Conservation (phyloP, 2,329 filamentous ascomycete genomes). For the Sclerotinia trifoliorum region DNA sequence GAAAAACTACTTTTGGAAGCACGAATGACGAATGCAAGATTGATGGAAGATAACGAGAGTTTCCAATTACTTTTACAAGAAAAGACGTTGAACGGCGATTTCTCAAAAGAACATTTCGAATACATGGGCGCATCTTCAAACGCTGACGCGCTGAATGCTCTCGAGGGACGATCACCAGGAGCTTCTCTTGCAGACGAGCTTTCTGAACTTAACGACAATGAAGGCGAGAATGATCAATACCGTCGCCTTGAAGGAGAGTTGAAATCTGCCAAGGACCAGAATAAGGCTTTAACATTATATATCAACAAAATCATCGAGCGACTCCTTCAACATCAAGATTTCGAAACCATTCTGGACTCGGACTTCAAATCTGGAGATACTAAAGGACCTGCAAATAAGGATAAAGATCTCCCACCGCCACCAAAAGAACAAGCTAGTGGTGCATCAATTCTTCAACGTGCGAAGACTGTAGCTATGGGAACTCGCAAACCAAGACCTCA, state of each 20-base stretch:
- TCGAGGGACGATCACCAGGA: conserved; percentile 54
- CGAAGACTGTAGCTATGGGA: conserved; percentile 57
- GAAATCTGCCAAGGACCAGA: conserved; percentile 81
- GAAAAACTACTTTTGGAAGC: conserved; percentile 87
- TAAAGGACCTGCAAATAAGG: conserved; percentile 41
- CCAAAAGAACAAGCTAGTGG: conserved; percentile 49
- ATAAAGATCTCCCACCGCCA: conserved; percentile 80
- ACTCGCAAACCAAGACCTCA: conserved; percentile 51
- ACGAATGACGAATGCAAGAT: conserved; percentile 89
- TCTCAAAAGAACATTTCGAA: conserved; percentile 72
- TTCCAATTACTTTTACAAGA: conserved; percentile 94
- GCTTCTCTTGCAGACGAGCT: conserved; percentile 86
- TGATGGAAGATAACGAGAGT: conserved; percentile 99
- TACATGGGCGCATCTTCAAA: conserved; percentile 57
- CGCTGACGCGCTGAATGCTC: conserved; percentile 62
- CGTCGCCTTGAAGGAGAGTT: conserved; percentile 76
- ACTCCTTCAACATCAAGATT: conserved; percentile 89
- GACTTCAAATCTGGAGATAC: conserved; percentile 50
- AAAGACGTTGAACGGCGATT: conserved; percentile 92
- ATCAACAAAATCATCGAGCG: conserved; percentile 99
- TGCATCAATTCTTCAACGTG: conserved; percentile 57
- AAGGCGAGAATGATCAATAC: conserved; percentile 59
- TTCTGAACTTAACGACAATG: conserved; percentile 57
- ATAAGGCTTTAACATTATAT: conserved; percentile 95
- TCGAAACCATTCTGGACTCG: conserved; percentile 85